Conservation (phyloP, 805 yeast species). For the Ogataea ganodermae region DNA sequence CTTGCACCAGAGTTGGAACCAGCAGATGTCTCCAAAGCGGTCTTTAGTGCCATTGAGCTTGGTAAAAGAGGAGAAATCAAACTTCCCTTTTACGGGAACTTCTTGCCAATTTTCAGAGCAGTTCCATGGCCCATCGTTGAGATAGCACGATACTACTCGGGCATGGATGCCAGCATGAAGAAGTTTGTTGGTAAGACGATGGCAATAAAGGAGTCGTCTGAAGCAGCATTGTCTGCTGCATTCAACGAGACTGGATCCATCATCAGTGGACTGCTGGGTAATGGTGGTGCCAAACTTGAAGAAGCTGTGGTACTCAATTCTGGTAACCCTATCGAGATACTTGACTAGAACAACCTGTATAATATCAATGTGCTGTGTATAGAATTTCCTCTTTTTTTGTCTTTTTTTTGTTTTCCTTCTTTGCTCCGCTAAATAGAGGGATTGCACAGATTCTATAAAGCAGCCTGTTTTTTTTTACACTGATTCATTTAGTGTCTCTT, state of each 20-base stretch:
- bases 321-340: not conserved
- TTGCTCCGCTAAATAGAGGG: not conserved
- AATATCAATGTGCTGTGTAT: not conserved
- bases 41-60: conserved; percentile 55
- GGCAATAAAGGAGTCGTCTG: conserved; percentile 20
- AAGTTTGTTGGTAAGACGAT: conserved; percentile 31
- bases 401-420: not conserved
- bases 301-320: conserved; percentile 4
- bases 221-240: conserved; percentile 21
- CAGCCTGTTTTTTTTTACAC: not conserved
- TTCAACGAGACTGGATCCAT: conserved; percentile 24
- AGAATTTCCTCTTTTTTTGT: not conserved
- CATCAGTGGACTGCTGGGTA: conserved; percentile 20
- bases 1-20: conserved; percentile 87
- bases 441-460: conserved; percentile 4
- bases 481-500: not conserved
- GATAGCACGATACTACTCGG: conserved; percentile 56
- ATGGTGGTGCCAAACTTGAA: conserved; percentile 12
- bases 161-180: conserved; percentile 59
- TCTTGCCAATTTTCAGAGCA: conserved; percentile 70
- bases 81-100: conserved; percentile 73
- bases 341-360: not conserved
- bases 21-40: conserved; percentile 56
- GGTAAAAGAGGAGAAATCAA: conserved; percentile 72
- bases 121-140: conserved; percentile 71